Conservation (phyloP, 371 early-diverging fungal genomes). For the Rhizomucor pusillus region DNA sequence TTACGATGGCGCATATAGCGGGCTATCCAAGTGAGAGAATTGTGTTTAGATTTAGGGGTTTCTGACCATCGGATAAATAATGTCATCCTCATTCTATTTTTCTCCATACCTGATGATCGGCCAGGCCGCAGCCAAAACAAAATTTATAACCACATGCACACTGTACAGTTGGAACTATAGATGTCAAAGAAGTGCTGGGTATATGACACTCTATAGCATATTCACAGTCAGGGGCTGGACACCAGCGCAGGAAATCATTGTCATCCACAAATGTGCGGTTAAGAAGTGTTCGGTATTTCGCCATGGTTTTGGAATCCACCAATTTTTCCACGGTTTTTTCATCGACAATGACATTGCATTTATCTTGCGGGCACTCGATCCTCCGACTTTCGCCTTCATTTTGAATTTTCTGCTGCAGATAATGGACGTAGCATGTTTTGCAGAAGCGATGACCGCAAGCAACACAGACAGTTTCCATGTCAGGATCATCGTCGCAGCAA, state of each 20-base stretch:
- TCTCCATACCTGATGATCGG: constrained; percentile 73
- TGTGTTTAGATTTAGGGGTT: no score
- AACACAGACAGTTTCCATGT: constrained; percentile 65
- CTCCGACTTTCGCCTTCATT: constrained; percentile 85
- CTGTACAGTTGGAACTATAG: constrained; percentile 82
- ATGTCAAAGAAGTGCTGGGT: constrained; percentile 62
- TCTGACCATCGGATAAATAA: background rate
- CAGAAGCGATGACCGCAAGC: constrained; percentile 90
- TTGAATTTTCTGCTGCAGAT: constrained; percentile 78
- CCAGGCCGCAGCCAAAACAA: constrained; percentile 92
- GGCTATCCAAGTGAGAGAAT: constrained; percentile 41
- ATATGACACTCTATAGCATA: constrained; percentile 89
- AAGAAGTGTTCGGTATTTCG: constrained; percentile 76
- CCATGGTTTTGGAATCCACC: constrained; percentile 47
- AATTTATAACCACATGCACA: constrained; percentile 83
- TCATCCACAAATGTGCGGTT: constrained; percentile 91
- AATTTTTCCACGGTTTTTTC: constrained; percentile 71
- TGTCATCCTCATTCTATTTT: background rate
- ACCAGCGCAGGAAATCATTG: constrained; percentile 80
- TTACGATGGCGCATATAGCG: constrained; percentile 82
- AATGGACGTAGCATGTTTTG: constrained; percentile 78
- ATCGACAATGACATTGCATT: constrained; percentile 83
- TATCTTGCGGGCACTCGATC: constrained; percentile 81
- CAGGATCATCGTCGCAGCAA: constrained; percentile 72
- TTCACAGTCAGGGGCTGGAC: constrained; percentile 95